Conservation (phyloP, 2,329 filamentous ascomycete species). For the Alternaria solani region DNA sequence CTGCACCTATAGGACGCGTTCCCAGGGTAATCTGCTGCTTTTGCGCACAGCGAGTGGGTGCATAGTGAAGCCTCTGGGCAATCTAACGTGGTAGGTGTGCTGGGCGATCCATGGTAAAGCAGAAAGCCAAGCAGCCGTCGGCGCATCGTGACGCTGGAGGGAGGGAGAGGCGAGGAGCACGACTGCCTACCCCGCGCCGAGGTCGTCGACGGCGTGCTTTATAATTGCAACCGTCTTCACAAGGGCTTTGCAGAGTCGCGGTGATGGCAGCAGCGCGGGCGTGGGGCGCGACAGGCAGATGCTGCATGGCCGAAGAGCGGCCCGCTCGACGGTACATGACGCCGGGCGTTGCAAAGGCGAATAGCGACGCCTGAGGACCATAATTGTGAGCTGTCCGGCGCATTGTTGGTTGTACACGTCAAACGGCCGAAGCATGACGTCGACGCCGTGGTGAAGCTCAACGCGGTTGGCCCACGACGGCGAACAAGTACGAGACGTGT, state of each 20-base stretch:
- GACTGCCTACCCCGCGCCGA: too few relatives aligned
- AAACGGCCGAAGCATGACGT: constrained; percentile 17
- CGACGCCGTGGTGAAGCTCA: constrained; percentile 1
- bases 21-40: constrained; percentile 23
- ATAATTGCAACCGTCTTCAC: too few relatives aligned
- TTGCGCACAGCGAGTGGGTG: constrained; percentile 23
- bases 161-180: neutral
- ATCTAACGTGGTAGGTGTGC: constrained; percentile 5
- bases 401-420: constrained; percentile 14
- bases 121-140: neutral
- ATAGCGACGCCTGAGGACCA: constrained; percentile 4
- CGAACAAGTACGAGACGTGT: neutral
- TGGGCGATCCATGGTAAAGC: constrained; percentile 1
- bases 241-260: neutral
- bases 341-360: constrained; percentile 7
- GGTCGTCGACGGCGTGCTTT: neutral
- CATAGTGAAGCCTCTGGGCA: constrained; percentile 7
- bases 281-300: neutral
- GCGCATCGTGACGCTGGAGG: neutral
- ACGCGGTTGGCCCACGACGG: constrained; percentile 8
- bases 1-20: constrained; percentile 23
- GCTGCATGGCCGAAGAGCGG: constrained; percentile 10
- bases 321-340: constrained; percentile 7
- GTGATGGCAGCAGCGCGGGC: neutral
- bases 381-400: constrained; percentile 10